Evolutionary conservation across 495 filamentous ascomycete species (phyloP), one percentile per base, ranked within the genome.

Genomic region (Evernia prunastri): DNA sequence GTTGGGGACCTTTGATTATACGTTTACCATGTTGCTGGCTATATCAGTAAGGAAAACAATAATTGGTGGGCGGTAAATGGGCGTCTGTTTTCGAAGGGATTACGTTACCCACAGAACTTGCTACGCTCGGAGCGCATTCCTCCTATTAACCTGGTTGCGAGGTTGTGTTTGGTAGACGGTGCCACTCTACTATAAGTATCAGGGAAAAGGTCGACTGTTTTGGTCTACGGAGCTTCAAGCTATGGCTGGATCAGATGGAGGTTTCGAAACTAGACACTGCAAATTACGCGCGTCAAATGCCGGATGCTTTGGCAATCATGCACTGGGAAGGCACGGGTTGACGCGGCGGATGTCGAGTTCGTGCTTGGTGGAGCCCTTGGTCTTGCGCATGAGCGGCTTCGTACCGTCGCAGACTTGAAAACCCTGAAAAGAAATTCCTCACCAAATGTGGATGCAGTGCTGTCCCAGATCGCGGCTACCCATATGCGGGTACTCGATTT

Each of bases 271-370:
- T 80, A n/a, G 69, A 70, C 15, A 59, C 39, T 3, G 25, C 62
- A 6, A 23, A 51, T 0, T 72, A 70, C 56, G 67, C 69, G 15
- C 60, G 42, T 25, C 63, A 65, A 5, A 78, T 82, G 74, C 80
- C 73, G 0, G 71, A 79, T 23, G 68, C 76, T 0, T 68, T 81
- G 0, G 80, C 80, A 0, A 69, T 77, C 25, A 65, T 81, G 37
- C 72, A 80, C 39, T 83, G 79, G 80, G 42, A n/a, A 66, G 9
- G 74, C 58, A 0, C 63, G 66, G 25, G 61, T 82, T 7, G 81
- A 83, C 63, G 78, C 70, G 2, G 76, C 75, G 36, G 80, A 81
- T 60, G 70, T 82, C 39, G 80, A 83, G 58, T 82, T 81, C 65
- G 79, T 82, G 31, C 76, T 83, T 10, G 78, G 72, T 13, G 57